phyloP scores from a whole-genome alignment of 2,329 filamentous ascomycete species.

The Diplodia seriata region DNA sequence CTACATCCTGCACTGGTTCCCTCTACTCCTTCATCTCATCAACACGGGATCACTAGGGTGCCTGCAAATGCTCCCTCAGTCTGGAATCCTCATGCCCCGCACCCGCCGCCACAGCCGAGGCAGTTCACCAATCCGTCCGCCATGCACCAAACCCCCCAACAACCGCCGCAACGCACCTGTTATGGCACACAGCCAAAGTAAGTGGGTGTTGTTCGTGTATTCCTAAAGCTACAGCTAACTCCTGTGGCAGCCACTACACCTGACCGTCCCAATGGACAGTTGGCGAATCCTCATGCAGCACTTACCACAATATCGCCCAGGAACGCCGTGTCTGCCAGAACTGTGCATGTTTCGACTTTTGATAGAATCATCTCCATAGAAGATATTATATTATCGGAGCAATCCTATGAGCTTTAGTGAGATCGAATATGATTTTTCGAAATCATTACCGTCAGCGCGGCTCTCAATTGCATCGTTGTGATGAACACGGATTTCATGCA shows the following conservation, averaged over 20 bases:
- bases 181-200: background rate
- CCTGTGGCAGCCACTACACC: background rate
- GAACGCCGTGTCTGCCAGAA: background rate
- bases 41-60: background rate
- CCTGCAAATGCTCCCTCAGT: slow-evolving; percentile 2
- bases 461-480: background rate
- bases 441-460: background rate
- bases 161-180: background rate
- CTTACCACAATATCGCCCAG: background rate
- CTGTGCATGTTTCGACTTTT: background rate
- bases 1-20: background rate
- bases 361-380: no score
- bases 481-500: background rate
- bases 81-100: background rate
- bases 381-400: background rate
- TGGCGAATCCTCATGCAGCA: background rate
- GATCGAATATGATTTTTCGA: background rate
- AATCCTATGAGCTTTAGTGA: background rate
- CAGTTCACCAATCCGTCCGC: background rate
- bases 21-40: no score
- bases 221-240: background rate
- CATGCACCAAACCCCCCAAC: background rate
- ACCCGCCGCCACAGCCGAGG: background rate
- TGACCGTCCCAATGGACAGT: background rate
- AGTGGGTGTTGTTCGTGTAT: background rate